phyloP scores from a whole-genome alignment of 768 basidiomycete genomes.

The Naematelia aurantialba region DNA sequence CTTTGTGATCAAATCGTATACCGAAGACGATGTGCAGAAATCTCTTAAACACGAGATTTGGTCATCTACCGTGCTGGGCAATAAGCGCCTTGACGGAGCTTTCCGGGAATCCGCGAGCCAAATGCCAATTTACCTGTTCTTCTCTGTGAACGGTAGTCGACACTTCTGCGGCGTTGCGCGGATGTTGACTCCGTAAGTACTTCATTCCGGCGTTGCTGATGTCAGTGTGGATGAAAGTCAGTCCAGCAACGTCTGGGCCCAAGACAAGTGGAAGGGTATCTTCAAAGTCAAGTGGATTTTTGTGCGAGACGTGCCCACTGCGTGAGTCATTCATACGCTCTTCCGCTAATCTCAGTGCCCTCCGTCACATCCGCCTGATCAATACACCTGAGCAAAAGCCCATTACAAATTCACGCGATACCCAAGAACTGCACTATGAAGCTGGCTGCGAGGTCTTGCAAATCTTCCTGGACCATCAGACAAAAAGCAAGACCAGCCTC shows the following conservation, averaged over 20 bases:
- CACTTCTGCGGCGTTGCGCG: conserved; percentile 99
- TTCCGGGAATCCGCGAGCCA: conserved; percentile 90
- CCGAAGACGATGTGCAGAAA: conserved; percentile 96
- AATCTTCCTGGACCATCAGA: conserved; percentile 79
- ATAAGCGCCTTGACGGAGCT: conserved; percentile 93
- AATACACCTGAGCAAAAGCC: conserved; percentile 98
- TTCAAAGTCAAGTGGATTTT: conserved; percentile 98
- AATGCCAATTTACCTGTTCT: conserved; percentile 96
- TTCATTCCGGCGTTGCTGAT: not conserved
- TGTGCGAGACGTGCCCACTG: conserved; percentile 69
- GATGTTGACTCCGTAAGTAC: conserved; percentile 83
- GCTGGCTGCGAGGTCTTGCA: conserved; percentile 94
- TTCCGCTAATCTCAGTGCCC: conserved; percentile 8
- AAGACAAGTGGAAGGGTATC: conserved; percentile 99
- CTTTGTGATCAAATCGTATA: conserved; percentile 99
- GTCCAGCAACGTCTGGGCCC: conserved; percentile 96
- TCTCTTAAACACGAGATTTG: conserved; percentile 96
- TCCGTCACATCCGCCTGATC: conserved; percentile 48
- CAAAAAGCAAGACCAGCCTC: conserved; percentile 80
- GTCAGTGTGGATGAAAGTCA: conserved; percentile 78
- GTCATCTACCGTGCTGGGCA: conserved; percentile 95
- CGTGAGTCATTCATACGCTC: conserved; percentile 26
- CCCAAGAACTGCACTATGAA: conserved; percentile 91
- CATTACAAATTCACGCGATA: conserved; percentile 96
- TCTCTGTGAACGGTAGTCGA: conserved; percentile 81